Evolutionary conservation across 1,284 basidiomycete genomes (phyloP), one percentile per base, ranked within the genome.

Genomic region (Irpex lacteus): DNA sequence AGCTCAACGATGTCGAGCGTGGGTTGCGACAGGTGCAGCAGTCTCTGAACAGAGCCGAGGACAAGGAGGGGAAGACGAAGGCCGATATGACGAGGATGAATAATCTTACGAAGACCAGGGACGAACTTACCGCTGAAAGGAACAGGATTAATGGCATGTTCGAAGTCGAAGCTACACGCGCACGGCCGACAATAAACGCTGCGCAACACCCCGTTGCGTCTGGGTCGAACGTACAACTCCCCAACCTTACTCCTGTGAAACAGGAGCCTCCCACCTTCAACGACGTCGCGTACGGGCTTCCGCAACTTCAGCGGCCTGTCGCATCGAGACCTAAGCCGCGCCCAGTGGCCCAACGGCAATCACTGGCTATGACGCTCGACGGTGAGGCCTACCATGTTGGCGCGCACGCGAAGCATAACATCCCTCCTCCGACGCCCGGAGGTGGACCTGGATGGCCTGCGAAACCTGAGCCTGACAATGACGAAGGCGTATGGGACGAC

Each of bases 41-140:
- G 1, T 38, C 65, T 0, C 61, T 76, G 7, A 69, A 73, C 36
- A 68, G 69, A 6, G 62, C 72, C 4, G 26, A 60, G 47, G 67
- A 72, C 36, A 80, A 79, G 68, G 60, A 55, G 8, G 70, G 59
- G 6, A 73, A 71, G 59, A 71, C 70, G 8, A 75, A 74, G 66
- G 63, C 70, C 0, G 77, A 81, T 47, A 7, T 63, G 7, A 78
- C 74, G 2, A 69, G 75, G 32, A 70, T 78, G 5, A 18, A 13
- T 0, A 69, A 65, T 0, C 66, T 70, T 32, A 63, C 67, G 11
- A 32, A 32, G 2, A 66, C 73, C 26, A 47, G 78, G 4, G 52
- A 50, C 8, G 62, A 60, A 0, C 67, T 78, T 5, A 65, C 69
- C 15, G 60, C 61, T 6, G 57, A 66, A 58, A 78, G 74, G 62